phyloP scores from a whole-genome alignment of 2,329 filamentous ascomycete species.

The Polytolypa hystricis region DNA sequence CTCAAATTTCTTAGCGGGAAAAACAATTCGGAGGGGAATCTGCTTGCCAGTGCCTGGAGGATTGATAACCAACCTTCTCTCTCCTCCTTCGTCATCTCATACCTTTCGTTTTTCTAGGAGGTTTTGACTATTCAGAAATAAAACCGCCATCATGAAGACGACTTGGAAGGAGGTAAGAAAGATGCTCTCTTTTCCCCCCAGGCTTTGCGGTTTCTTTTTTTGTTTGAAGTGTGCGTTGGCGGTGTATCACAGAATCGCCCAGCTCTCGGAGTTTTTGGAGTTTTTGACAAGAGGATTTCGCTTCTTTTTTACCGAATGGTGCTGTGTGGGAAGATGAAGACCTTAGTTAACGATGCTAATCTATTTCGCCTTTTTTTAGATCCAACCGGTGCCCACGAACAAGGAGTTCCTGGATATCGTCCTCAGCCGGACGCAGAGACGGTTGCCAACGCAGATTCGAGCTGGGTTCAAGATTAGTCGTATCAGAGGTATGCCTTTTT shows the following conservation, averaged over 20 bases:
- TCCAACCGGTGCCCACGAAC: conserved; percentile 77
- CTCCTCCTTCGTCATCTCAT: conserved; percentile 16
- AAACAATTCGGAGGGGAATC: too few species aligned
- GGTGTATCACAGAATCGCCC: conserved; percentile 2
- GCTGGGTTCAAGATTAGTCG: conserved; percentile 91
- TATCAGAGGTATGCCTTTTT: conserved; percentile 60
- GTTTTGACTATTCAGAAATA: too few species aligned
- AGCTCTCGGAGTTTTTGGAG: too few species aligned
- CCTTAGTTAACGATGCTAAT: too few species aligned
- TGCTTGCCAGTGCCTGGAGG: too few species aligned
- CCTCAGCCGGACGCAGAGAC: conserved; percentile 81
- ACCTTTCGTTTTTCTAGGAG: conserved; percentile 10
- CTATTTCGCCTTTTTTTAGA: conserved; percentile 28
- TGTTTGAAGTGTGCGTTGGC: conserved; percentile 13
- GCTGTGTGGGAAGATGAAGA: too few species aligned
- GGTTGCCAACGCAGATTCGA: conserved; percentile 89
- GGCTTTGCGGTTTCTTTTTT: conserved; percentile 18
- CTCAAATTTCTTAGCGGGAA: conserved; percentile 14
- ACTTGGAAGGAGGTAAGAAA: conserved; percentile 46
- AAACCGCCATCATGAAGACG: conserved; percentile 43
- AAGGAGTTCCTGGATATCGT: conserved; percentile 98
- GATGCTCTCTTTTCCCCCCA: not conserved
- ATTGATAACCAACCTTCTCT: conserved; percentile 11
- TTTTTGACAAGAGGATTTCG: too few species aligned
- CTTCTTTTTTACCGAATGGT: too few species aligned